Conservation (phyloP, 2,329 filamentous ascomycete species). For the Fusarium multiceps region DNA sequence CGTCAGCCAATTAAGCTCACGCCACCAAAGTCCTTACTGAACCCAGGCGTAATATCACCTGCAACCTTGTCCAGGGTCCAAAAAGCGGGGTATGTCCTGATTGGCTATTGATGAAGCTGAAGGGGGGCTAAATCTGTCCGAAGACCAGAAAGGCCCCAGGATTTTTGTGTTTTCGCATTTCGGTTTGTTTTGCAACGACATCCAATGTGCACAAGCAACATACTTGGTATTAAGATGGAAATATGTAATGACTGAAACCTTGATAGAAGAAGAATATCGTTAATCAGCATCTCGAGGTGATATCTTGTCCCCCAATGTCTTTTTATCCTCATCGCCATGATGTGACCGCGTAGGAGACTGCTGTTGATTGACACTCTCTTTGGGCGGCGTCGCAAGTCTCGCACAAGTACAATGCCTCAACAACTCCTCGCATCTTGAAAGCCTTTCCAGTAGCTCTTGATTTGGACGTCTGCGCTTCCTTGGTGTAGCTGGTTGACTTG, state of each 20-base stretch:
- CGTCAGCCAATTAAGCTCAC: neutral
- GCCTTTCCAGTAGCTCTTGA: constrained; percentile 42
- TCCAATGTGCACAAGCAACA: neutral
- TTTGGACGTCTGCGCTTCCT: constrained; percentile 47
- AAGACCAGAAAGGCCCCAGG: neutral
- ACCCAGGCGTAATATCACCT: neutral
- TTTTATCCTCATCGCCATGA: constrained; percentile 19
- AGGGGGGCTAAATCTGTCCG: constrained; percentile 3
- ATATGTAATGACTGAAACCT: neutral
- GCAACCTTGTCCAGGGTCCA: neutral
- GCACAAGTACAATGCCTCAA: constrained; percentile 44
- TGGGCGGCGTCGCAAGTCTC: constrained; percentile 29
- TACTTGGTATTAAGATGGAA: neutral
- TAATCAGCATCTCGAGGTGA: constrained; percentile 3
- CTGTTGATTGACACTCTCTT: constrained; percentile 22
- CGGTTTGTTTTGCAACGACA: neutral
- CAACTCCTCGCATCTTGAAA: constrained; percentile 27
- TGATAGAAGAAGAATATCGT: neutral
- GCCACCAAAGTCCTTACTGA: neutral
- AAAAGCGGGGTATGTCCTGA: neutral
- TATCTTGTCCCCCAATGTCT: constrained; percentile 8
- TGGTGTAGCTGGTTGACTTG: constrained; percentile 46
- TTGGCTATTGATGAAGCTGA: neutral
- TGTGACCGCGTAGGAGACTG: constrained; percentile 16
- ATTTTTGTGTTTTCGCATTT: constrained; percentile 2